Evolutionary conservation across 345 rosid species (phyloP).

Genomic region (Bretschneidera sinensis): DNA sequence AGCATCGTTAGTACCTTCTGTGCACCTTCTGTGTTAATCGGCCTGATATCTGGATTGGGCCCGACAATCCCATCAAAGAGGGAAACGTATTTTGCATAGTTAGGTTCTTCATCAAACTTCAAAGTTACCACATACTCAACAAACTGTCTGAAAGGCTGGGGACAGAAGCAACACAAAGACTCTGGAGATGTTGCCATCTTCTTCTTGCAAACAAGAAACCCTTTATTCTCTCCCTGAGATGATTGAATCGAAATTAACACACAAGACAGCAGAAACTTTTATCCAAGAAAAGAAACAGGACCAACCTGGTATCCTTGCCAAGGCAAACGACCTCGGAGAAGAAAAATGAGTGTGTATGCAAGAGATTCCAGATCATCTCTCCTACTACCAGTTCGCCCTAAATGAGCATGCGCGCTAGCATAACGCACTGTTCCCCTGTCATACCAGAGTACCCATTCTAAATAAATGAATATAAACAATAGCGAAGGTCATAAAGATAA

Average conservation of each 20-base stretch:
- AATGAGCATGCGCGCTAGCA: slow-evolving; percentile 76
- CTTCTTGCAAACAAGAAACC: slow-evolving; percentile 71
- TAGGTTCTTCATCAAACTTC: slow-evolving; percentile 64
- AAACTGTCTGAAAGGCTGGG: slow-evolving; percentile 52
- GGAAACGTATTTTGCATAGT: slow-evolving; percentile 60
- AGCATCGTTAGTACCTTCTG: slow-evolving; percentile 37
- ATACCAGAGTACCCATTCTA: neutral
- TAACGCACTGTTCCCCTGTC: slow-evolving; percentile 79
- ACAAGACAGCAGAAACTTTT: neutral
- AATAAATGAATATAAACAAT: neutral
- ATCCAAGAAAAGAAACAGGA: slow-evolving; percentile 3
- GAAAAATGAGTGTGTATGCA: slow-evolving; percentile 77
- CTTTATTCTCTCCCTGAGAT: slow-evolving; percentile 65
- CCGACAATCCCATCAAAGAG: slow-evolving; percentile 57
- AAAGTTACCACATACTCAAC: slow-evolving; percentile 66
- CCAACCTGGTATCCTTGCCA: slow-evolving; percentile 80
- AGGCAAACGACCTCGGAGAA: slow-evolving; percentile 73
- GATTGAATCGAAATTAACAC: neutral
- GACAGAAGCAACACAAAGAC: slow-evolving; percentile 53
- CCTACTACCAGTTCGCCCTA: slow-evolving; percentile 70
- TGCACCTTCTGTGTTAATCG: slow-evolving; percentile 68
- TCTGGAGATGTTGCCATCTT: slow-evolving; percentile 73
- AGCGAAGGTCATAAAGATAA: neutral
- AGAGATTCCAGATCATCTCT: slow-evolving; percentile 86
- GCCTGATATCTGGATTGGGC: slow-evolving; percentile 49